Conservation (phyloP, 2,329 filamentous ascomycete species). For the Xylaria sp. region DNA sequence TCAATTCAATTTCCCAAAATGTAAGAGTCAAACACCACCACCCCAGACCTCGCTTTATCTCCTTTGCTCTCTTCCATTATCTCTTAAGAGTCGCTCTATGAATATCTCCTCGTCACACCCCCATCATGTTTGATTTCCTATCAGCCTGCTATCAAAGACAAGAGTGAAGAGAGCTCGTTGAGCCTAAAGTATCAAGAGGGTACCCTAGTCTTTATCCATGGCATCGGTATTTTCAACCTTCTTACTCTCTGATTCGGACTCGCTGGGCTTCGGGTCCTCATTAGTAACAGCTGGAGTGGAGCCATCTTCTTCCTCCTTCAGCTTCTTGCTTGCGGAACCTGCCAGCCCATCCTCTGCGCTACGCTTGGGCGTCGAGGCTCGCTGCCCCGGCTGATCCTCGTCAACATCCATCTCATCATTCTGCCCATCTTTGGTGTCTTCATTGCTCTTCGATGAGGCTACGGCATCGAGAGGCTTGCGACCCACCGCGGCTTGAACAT, state of each 20-base stretch:
- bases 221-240: slow-evolving; percentile 17
- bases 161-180: neutral
- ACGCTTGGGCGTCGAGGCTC: slow-evolving; percentile 56
- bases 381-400: slow-evolving; percentile 19
- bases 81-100: slow-evolving; percentile 1
- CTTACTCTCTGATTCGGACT: slow-evolving; percentile 2
- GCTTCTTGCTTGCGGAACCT: slow-evolving; percentile 52
- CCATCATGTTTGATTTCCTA: neutral
- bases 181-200: neutral
- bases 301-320: slow-evolving; percentile 54
- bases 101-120: neutral
- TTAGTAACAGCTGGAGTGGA: neutral
- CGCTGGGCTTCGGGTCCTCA: neutral
- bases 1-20: neutral
- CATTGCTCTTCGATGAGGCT: slow-evolving; percentile 29
- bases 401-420: slow-evolving; percentile 43
- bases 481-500: slow-evolving; percentile 67
- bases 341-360: slow-evolving; percentile 58
- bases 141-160: neutral
- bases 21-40: neutral
- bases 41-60: neutral
- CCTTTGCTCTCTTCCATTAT: neutral
- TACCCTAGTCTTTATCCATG: slow-evolving; percentile 25
- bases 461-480: slow-evolving; percentile 48
- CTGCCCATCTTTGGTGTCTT: slow-evolving; percentile 20